A percentile compares a stretch with the other conserved stretches of the same genome.
phyloP scores from a whole-genome alignment of 108 stramenopile genomes.

The Pseudonitzschia pungens region DNA sequence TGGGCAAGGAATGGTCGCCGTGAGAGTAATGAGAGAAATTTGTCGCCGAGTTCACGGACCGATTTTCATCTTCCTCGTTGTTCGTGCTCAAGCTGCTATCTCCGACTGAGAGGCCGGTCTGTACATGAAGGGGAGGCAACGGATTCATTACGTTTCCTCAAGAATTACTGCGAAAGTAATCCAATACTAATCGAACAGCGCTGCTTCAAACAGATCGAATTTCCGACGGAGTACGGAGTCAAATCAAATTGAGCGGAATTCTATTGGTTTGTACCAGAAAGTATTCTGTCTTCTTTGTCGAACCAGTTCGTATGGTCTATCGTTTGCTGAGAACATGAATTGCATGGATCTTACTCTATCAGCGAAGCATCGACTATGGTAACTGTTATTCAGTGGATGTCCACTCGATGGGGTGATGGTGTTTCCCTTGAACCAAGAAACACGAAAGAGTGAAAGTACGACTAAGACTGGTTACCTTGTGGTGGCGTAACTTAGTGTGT shows the following conservation, averaged over 20 bases:
- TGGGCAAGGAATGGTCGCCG: not conserved
- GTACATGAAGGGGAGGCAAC: not conserved
- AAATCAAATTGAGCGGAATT: not conserved
- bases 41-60: not conserved
- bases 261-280: not conserved
- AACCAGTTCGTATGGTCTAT: no score
- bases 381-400: not conserved
- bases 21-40: not conserved
- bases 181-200: not conserved
- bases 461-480: no score
- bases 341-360: no score
- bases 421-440: not conserved
- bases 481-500: no score
- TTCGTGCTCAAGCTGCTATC: conserved; percentile 2
- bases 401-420: not conserved
- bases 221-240: no score
- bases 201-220: not conserved
- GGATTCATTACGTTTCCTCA: not conserved
- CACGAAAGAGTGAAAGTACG: no score
- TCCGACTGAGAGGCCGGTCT: not conserved
- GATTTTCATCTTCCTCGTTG: conserved; percentile 5
- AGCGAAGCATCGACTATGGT: not conserved
- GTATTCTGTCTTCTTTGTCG: not conserved
- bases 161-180: not conserved
- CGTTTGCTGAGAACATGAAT: no score